Percentiles rank a stretch among this genome's conserved stretches.
Conservation (phyloP, 345 rosid species). For the Linum tenue region DNA sequence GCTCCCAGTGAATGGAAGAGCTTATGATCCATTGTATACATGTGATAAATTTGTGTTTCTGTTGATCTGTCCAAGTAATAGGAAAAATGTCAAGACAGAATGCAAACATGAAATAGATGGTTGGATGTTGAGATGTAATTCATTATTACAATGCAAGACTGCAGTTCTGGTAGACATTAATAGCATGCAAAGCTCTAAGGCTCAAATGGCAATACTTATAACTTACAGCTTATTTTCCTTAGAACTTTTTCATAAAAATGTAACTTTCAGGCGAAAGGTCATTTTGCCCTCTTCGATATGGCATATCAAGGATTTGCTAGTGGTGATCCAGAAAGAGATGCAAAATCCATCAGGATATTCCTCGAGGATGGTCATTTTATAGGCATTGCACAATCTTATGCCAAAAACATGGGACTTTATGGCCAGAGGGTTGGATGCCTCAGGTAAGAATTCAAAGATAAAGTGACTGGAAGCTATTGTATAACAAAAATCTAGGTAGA, state of each 20-base stretch:
- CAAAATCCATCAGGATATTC: slow-evolving; percentile 87
- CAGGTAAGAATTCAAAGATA: slow-evolving; percentile 35
- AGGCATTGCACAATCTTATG: slow-evolving; percentile 93
- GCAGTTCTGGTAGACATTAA: no score
- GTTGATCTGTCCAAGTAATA: no score
- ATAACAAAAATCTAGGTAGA: background rate
- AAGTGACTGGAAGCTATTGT: background rate
- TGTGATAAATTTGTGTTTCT: no score
- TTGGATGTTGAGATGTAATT: no score
- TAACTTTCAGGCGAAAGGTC: slow-evolving; percentile 57
- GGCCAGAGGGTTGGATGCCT: slow-evolving; percentile 98
- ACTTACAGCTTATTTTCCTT: background rate
- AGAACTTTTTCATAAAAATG: background rate
- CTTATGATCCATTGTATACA: no score
- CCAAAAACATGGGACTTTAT: slow-evolving; percentile 97
- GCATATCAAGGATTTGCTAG: slow-evolving; percentile 99
- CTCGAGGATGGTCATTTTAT: slow-evolving; percentile 82
- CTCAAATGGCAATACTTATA: no score
- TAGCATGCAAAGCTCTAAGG: no score
- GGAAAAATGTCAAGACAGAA: no score
- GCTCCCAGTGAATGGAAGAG: no score
- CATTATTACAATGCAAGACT: no score
- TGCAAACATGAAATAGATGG: no score
- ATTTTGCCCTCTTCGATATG: slow-evolving; percentile 93
- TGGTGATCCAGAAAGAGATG: slow-evolving; percentile 93